Evolutionary conservation across 2,329 filamentous ascomycete species (phyloP).

Genomic region (Apiospora sp.): DNA sequence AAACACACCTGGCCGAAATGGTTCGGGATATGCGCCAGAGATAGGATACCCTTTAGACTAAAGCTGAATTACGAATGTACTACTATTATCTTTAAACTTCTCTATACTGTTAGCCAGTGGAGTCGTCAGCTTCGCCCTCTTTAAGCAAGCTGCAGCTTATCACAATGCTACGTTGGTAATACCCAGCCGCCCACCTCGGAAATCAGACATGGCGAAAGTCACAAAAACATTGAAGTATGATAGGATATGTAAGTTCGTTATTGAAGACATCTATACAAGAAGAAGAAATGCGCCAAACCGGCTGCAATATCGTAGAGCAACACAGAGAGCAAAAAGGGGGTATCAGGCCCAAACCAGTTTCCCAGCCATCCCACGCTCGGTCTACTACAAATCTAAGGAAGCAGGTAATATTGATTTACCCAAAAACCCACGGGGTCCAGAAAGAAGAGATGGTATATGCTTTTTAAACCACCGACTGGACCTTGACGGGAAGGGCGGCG

Average conservation of each 20-base stretch:
- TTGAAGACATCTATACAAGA: conserved; percentile 2
- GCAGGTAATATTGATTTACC: not conserved
- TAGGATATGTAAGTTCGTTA: not conserved
- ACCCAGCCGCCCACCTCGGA: not conserved
- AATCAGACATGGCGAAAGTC: not conserved
- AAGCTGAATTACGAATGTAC: not conserved
- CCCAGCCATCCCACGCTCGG: conserved; percentile 1
- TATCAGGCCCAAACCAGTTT: conserved; percentile 19
- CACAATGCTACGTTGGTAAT: not conserved
- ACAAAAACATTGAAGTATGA: not conserved
- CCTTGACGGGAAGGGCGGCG: not conserved
- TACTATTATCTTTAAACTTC: not conserved
- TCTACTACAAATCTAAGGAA: conserved; percentile 15
- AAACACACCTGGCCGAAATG: too few relatives aligned
- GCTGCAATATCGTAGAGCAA: conserved; percentile 17
- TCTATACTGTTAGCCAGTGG: not conserved
- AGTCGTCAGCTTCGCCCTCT: not conserved
- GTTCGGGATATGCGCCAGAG: not conserved
- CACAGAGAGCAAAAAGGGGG: conserved; percentile 8
- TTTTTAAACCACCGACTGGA: not conserved
- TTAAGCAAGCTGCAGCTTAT: too few relatives aligned
- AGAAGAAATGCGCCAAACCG: not conserved
- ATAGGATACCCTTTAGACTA: not conserved
- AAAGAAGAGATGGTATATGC: not conserved
- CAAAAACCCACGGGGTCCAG: not conserved